These are phyloP conservation scores for Penicillium turbatum DNA, from an alignment of 495 filamentous ascomycete genomes.

Conservation along the genomic window DNA sequence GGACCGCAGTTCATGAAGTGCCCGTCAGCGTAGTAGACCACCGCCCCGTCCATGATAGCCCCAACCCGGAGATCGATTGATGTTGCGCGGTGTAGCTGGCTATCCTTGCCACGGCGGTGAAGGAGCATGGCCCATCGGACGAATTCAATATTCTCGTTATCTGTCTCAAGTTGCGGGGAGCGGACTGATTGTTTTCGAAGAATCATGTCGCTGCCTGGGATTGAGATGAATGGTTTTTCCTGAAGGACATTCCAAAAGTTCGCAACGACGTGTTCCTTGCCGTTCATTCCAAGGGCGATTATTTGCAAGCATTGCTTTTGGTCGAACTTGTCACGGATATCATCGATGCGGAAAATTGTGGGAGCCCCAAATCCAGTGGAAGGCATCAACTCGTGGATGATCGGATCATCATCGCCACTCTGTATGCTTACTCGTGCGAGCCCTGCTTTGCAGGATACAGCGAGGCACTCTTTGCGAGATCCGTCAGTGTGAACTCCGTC, in stretches of 20 bases:
- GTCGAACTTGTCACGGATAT: conserved; percentile 8
- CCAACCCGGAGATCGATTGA: conserved; percentile 38
- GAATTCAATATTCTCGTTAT: background rate
- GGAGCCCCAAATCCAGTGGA: background rate
- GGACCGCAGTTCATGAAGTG: conserved; percentile 32
- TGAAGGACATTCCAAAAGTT: conserved; percentile 23
- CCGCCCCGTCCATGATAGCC: conserved; percentile 32
- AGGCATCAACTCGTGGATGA: background rate
- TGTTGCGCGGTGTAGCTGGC: conserved; percentile 19
- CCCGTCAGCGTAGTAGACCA: conserved; percentile 36
- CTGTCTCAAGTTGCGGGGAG: background rate
- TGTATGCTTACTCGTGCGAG: conserved; percentile 7
- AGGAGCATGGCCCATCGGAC: conserved; percentile 11
- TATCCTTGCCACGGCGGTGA: conserved; percentile 3
- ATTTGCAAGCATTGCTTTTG: conserved; percentile 16
- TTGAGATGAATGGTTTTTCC: conserved; percentile 2
- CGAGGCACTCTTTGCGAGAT: background rate
- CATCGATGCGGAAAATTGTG: background rate
- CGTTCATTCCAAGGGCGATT: background rate
- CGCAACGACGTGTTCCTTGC: conserved; percentile 4
- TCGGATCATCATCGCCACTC: background rate
- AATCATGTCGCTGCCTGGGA: conserved; percentile 17
- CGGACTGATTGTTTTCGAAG: conserved; percentile 19
- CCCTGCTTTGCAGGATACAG: conserved; percentile 13
- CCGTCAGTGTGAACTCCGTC: background rate